Conservation (phyloP, 371 early-diverging fungal genomes). For the Thermomucor indicae-seudaticae region DNA sequence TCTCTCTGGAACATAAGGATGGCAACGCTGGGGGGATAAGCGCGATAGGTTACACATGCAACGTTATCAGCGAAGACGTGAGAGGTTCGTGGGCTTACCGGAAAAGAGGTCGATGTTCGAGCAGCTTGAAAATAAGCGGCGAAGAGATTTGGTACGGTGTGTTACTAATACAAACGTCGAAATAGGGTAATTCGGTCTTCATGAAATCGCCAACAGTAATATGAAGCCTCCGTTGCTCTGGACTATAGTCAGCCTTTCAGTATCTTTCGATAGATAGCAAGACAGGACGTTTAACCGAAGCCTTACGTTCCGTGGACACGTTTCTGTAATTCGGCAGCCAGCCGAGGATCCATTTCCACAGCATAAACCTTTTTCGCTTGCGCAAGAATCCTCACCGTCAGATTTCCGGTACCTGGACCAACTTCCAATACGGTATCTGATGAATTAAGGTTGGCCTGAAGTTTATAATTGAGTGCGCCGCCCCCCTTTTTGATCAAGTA, state of each 20-base stretch:
- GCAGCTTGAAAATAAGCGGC: slow-evolving; percentile 95
- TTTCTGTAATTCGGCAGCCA: slow-evolving; percentile 97
- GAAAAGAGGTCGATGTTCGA: slow-evolving; percentile 92
- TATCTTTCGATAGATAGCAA: neutral
- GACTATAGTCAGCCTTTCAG: slow-evolving; percentile 31
- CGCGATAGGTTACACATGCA: neutral
- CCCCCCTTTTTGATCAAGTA: neutral
- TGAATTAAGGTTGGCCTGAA: slow-evolving; percentile 80
- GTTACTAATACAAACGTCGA: slow-evolving; percentile 99
- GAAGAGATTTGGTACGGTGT: slow-evolving; percentile 99
- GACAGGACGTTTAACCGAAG: neutral
- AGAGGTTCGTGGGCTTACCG: slow-evolving; percentile 48
- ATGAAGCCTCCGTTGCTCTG: slow-evolving; percentile 85
- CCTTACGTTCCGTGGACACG: slow-evolving; percentile 94
- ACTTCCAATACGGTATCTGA: slow-evolving; percentile 98
- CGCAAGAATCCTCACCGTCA: slow-evolving; percentile 95
- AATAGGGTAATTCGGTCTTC: slow-evolving; percentile 96
- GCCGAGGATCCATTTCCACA: slow-evolving; percentile 97
- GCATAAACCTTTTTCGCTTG: slow-evolving; percentile 93
- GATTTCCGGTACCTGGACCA: slow-evolving; percentile 99
- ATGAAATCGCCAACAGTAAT: slow-evolving; percentile 98
- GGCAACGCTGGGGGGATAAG: slow-evolving; percentile 57
- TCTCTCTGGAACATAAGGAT: slow-evolving; percentile 99
- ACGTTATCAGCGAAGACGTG: no score
- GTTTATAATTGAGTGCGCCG: neutral